Base-by-base conservation (phyloP, 495 filamentous ascomycete genomes). In the Parachaetomium inaequale region DNA sequence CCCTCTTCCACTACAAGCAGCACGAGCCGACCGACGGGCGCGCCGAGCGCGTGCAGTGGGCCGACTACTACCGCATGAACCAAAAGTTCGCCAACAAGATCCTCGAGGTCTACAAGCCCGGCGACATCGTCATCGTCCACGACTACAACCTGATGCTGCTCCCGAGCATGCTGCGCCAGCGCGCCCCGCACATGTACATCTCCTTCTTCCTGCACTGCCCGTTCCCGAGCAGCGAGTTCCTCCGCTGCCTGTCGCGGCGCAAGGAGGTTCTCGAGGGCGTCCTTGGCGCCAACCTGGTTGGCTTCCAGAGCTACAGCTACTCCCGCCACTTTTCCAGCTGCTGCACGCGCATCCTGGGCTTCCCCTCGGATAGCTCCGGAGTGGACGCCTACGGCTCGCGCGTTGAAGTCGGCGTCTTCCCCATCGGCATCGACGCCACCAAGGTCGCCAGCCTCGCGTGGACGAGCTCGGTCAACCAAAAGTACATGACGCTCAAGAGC, bases 181-280 rank as follows among this genome's bases (percentile, higher is more conserved):
- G 88, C 15, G 81, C 88, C 26, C 88, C 91, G 1, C 88, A 91
- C 67, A 87, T 92, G 70, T 93, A 93, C 71, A 88, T 96, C 66
- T 88, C 92, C 40, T 94, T 95, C 76, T 97, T 89, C 77, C 79
- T 97, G 19, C 93, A 97, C 71, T 86, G 91, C 19, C 93, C 93
- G 2, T 96, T 96, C 74, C 93, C 93, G 32, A 95, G 91, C 75
- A 93, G 90, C 77, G 93, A 97, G 70, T 96, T 93, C 72, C 84
- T 95, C 61, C 84, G 91, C 8, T 95, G 92, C 70, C 81, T 96
- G 43, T 88, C 90, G 12, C 85, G 89, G 64, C 79, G 93, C 59
- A 96, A 95, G 73, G 90, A 95, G 68, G 81, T 97, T 2, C 78
- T 97, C 11, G 89, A 91, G 63, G 93, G 93, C 29, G 85, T 96